These are phyloP conservation scores for Ganoderma lucidum DNA, from an alignment of 1,284 basidiomycete genomes.

Conservation along the genomic window DNA sequence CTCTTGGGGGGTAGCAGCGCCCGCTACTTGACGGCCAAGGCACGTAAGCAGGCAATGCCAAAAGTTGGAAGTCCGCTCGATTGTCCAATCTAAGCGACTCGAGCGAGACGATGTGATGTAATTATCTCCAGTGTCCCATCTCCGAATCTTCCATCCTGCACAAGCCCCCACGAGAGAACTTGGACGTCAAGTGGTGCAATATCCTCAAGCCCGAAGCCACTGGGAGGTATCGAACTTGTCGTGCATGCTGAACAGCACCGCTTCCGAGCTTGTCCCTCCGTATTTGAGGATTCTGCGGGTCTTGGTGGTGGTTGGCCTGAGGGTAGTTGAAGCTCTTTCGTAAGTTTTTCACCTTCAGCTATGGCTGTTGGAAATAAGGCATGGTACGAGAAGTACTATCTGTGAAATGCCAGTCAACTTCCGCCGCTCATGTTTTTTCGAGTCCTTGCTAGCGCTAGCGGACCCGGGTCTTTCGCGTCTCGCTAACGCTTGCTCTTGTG, in stretches of 20 bases:
- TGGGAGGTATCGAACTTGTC: background rate
- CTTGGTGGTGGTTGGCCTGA: too few relatives aligned
- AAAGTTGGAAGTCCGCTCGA: background rate
- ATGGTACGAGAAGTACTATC: background rate
- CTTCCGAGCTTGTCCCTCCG: background rate
- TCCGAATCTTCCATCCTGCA: background rate
- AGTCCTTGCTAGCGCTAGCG: background rate
- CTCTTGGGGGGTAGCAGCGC: too few relatives aligned
- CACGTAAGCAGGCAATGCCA: background rate
- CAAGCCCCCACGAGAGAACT: background rate
- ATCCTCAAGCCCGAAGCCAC: background rate
- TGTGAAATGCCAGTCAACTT: background rate
- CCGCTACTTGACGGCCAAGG: background rate
- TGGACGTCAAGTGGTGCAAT: background rate
- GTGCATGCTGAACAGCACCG: background rate
- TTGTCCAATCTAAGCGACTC: background rate
- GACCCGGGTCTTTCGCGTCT: background rate
- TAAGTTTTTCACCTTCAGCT: too few relatives aligned
- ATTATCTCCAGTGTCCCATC: too few relatives aligned
- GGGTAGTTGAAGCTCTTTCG: too few relatives aligned
- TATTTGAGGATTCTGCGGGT: too few relatives aligned
- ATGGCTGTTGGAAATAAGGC: background rate
- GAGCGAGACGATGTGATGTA: background rate
- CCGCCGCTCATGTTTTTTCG: background rate
- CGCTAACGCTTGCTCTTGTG: background rate